phyloP scores from a whole-genome alignment of 768 basidiomycete species.

The Baorangia bicolor region DNA sequence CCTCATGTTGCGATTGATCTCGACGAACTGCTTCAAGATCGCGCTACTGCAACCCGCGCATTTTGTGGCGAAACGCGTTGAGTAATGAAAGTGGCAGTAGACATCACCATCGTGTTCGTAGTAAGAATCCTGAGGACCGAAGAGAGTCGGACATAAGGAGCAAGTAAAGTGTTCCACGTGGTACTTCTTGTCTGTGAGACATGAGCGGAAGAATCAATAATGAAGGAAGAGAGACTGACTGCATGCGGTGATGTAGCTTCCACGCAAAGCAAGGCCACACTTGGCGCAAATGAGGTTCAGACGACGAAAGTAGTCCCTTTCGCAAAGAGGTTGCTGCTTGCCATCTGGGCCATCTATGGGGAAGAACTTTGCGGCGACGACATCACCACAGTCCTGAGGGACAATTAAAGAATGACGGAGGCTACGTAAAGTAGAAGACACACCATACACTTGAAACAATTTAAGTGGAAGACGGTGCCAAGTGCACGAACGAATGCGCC shows the following conservation, averaged over 20 bases:
- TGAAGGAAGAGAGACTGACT: conserved; percentile 54
- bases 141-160: conserved; percentile 92
- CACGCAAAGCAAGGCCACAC: conserved; percentile 90
- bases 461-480: conserved; percentile 91
- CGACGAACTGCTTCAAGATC: conserved; percentile 98
- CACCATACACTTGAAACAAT: conserved; percentile 98
- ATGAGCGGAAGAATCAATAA: conserved; percentile 9
- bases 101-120: conserved; percentile 99
- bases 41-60: conserved; percentile 97
- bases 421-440: conserved; percentile 29
- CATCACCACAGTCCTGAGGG: conserved; percentile 86
- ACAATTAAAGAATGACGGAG: conserved; percentile 1
- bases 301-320: conserved; percentile 95
- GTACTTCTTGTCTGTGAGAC: conserved; percentile 84
- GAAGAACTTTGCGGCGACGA: conserved; percentile 98
- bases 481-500: conserved; percentile 97
- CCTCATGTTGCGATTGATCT: conserved; percentile 96
- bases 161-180: conserved; percentile 99
- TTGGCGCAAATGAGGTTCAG: conserved; percentile 96
- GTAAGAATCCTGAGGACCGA: conserved; percentile 98
- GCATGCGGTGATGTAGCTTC: conserved; percentile 99
- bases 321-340: conserved; percentile 92
- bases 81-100: conserved; percentile 99
- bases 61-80: conserved; percentile 96
- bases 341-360: conserved; percentile 92